Base-by-base conservation (phyloP, 192 early-diverging fungal species). In the Dissophora globulifera region DNA sequence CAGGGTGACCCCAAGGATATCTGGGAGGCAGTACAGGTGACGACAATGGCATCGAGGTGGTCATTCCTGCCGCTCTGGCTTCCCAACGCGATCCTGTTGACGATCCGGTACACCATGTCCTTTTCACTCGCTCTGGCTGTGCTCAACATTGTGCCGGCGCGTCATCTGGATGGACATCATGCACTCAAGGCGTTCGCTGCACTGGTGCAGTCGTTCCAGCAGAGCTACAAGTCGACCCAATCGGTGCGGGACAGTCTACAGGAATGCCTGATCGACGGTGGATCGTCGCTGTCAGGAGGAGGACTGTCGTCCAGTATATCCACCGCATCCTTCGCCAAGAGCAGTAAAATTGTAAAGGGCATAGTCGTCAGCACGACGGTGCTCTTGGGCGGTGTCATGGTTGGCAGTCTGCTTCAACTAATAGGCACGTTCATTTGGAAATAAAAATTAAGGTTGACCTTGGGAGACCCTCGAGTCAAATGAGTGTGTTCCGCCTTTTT, bases 81-180 rank as follows among this genome's bases (percentile, higher is more conserved):
- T 9, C 92, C 92, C 23, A 63, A 63, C 6, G 63, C 58, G 3
- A 62, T 67, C 13, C 22, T 78, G 7, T 49, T 78, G 23, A 65
- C 57, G 16, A 66, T 31, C 50, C 91, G 84, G 33, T 93, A 90
- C 54, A 87, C 82, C 16, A 82, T 88, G 27, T 89, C 91, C 12
- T 87, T 93, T 43, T 88, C 91, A 13, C 41, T 88, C 15, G 90
- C 90, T 20, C 62, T 93, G 30, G 81, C 89, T 7, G 33, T 93
- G 9, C 60, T 93, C 20, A 93, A 93, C 59, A 93, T 93, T 69
- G 70, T 93, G 17, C 92, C 92, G 3, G 88, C 89, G 10, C 82
- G 83, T 40, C 76, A 86, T 46, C 71, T 93, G 57, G 92, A 93
- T 64, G 92, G 92, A n/a, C 78, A 91, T 40, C 87, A 89, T 64